Conservation (phyloP, 1,139 yeast species). For the Blastobotrys illinoisensis region DNA sequence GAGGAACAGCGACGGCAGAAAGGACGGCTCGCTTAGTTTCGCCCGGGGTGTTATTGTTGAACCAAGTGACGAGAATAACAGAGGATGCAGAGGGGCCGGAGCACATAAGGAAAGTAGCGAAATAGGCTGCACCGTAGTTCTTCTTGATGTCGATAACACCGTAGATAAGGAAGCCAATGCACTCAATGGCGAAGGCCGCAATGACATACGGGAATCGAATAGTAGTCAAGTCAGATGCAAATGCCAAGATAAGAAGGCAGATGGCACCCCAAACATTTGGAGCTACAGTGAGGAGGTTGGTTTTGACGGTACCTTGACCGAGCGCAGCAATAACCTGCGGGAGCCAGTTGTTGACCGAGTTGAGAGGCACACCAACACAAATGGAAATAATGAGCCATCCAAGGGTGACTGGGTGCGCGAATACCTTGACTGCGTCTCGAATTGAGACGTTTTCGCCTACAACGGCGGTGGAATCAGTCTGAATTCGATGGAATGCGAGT, state of each 20-base stretch:
- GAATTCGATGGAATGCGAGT: conserved; percentile 35
- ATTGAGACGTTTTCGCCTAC: conserved; percentile 40
- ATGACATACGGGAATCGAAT: conserved; percentile 41
- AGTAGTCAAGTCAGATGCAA: conserved; percentile 41
- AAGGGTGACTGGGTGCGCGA: conserved; percentile 47
- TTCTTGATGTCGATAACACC: conserved; percentile 40
- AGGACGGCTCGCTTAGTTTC: conserved; percentile 45
- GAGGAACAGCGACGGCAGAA: conserved; percentile 47
- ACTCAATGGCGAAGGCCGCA: conserved; percentile 36
- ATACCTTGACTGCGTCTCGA: conserved; percentile 44
- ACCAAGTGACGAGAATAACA: conserved; percentile 47
- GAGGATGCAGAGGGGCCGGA: conserved; percentile 47
- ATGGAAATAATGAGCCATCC: conserved; percentile 45
- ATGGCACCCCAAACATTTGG: conserved; percentile 54
- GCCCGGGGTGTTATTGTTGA: conserved; percentile 46
- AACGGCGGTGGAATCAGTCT: conserved; percentile 42
- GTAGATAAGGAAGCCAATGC: conserved; percentile 43
- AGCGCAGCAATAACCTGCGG: conserved; percentile 26
- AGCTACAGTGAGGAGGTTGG: conserved; percentile 2
- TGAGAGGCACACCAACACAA: conserved; percentile 45
- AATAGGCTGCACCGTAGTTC: conserved; percentile 44
- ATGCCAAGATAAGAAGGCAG: conserved; percentile 42
- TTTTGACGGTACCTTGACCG: neutral
- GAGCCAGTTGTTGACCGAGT: conserved; percentile 46
- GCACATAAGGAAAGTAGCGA: conserved; percentile 50